Conservation (phyloP, 768 basidiomycete genomes). For the Daedaleopsis nitida region DNA sequence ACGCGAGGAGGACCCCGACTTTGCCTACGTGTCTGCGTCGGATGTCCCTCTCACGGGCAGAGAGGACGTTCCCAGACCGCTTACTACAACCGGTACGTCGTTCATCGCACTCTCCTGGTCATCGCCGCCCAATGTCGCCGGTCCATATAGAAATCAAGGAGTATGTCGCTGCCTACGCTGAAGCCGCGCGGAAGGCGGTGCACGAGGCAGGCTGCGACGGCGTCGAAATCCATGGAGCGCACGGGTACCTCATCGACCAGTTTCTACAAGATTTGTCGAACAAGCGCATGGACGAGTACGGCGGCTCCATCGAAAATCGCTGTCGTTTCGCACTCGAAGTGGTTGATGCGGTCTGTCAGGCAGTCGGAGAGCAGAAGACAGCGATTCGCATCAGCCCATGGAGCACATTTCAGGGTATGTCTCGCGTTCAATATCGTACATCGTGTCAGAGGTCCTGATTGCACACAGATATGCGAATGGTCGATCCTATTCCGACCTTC, state of each 20-base stretch:
- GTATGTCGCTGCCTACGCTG: slow-evolving; percentile 33
- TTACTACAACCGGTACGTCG: slow-evolving; percentile 21
- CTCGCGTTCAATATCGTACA: neutral
- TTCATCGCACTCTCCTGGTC: neutral
- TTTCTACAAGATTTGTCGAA: slow-evolving; percentile 39
- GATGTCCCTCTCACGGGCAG: slow-evolving; percentile 23
- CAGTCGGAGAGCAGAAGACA: slow-evolving; percentile 41
- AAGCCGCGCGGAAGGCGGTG: slow-evolving; percentile 29
- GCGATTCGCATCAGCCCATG: slow-evolving; percentile 42
- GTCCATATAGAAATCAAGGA: slow-evolving; percentile 30
- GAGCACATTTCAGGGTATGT: slow-evolving; percentile 30
- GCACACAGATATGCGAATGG: slow-evolving; percentile 48
- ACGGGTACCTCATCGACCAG: slow-evolving; percentile 36
- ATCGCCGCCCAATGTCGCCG: neutral
- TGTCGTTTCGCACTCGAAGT: slow-evolving; percentile 43
- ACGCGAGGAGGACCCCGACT: slow-evolving; percentile 35
- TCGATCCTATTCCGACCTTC: slow-evolving; percentile 57
- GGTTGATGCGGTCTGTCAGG: slow-evolving; percentile 35
- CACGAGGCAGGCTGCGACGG: slow-evolving; percentile 47
- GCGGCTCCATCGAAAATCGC: slow-evolving; percentile 47
- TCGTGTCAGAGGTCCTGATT: neutral
- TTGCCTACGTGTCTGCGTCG: slow-evolving; percentile 38
- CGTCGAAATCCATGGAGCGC: slow-evolving; percentile 35
- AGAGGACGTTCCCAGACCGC: slow-evolving; percentile 23
- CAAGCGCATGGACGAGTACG: slow-evolving; percentile 46